Evolutionary conservation across 768 basidiomycete species (phyloP), one percentile per base, ranked within the genome.

Genomic region (Serendipita vermifera): DNA sequence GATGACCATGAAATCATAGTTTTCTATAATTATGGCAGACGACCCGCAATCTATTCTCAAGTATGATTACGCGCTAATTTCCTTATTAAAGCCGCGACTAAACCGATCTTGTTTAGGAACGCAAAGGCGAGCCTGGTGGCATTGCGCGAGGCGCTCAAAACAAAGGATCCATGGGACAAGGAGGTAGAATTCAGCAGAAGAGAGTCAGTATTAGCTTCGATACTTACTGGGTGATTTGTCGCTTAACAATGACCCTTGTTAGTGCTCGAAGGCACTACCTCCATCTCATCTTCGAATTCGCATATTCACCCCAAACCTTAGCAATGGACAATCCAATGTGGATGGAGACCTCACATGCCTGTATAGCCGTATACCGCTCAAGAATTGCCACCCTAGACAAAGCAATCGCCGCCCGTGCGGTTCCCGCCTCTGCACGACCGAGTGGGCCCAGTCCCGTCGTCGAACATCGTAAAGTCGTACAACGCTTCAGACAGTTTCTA

Each of bases 261-360:
- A 89, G 86, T 65, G 74, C 89, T 57, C 79, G 87, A 53, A 77
- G 80, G 55, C 78, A 77, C 38, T 82, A 87, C 66, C 72, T 89
- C 51, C 77, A 74, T 41, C 72, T 88, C 33, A 74, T 90, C 17
- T 76, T 88, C 60, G 66, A 79, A 20, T 73, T 85, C 64, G 83
- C 86, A 1, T 79, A 77, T 62, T 75, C 83, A 38, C 77, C 75
- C 48, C 85, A 88, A 67, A 81, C 83, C 46, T 81, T 82, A 65
- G 85, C 88, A 70, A 80, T 79, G 38, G 86, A 91, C 65, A 85
- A 77, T 29, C 82, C 85, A 60, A 76, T 94, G 6, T 94, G 91
- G 90, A 87, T 91, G 80, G 85, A 89, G 65, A 93, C 91, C 0
- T 86, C 87, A 33, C 87, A 94, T 69, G 75, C 79, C 35, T 80